These are phyloP conservation scores for Clonostachys byssicola DNA, from an alignment of 2,329 filamentous ascomycete genomes.

Conservation along the genomic window DNA sequence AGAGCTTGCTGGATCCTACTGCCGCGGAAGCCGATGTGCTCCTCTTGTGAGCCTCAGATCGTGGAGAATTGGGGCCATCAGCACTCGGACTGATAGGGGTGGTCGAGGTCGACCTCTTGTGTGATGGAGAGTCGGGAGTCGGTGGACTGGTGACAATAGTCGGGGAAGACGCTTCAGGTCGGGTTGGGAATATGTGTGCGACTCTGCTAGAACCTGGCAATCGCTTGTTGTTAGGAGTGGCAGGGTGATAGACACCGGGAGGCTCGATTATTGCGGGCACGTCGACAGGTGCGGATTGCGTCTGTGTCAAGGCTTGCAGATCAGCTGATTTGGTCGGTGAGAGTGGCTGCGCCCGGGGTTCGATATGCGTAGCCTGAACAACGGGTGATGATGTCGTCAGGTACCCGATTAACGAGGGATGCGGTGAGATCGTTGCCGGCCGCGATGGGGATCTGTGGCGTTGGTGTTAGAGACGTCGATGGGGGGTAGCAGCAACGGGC, in stretches of 20 bases:
- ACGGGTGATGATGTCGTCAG: conserved; percentile 66
- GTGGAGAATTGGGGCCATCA: conserved; percentile 58
- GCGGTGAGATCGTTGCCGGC: conserved; percentile 35
- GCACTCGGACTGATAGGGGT: conserved; percentile 18
- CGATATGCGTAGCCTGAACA: conserved; percentile 51
- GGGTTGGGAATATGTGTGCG: too few species aligned
- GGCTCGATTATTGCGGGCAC: conserved; percentile 16
- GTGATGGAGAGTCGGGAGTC: conserved; percentile 38
- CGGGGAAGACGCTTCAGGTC: conserved; percentile 22
- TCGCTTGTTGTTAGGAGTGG: background rate
- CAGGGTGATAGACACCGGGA: conserved; percentile 2
- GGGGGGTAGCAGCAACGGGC: background rate
- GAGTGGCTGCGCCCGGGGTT: conserved; percentile 12
- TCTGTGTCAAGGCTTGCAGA: background rate
- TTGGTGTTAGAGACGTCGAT: background rate
- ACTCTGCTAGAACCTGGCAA: too few species aligned
- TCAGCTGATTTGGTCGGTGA: background rate
- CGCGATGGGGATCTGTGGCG: conserved; percentile 3
- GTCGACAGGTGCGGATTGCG: conserved; percentile 2
- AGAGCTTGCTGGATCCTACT: conserved; percentile 78
- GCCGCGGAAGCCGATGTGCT: conserved; percentile 3
- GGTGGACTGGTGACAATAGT: conserved; percentile 63
- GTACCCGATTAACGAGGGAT: conserved; percentile 64
- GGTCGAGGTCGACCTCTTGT: conserved; percentile 18
- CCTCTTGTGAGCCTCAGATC: conserved; percentile 62